Base-by-base conservation (phyloP, 352 stramenopile species). In the Pythium chondricola region DNA sequence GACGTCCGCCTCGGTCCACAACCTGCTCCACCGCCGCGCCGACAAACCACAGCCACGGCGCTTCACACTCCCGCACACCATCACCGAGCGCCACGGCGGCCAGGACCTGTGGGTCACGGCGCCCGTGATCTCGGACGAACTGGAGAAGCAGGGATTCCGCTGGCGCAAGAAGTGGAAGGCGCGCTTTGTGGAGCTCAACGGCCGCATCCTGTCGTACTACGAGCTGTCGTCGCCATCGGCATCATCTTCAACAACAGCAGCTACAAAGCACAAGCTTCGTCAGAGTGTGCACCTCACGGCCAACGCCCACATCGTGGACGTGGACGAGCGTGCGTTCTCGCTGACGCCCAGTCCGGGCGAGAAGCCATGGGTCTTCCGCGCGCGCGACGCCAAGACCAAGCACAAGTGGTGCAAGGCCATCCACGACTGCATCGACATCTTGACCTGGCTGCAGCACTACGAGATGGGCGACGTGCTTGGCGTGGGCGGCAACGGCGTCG, bases 141-240 rank as follows among this genome's bases (percentile, higher is more conserved):
- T 90, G 25, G 74, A 87, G 48, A 88, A 88, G 62, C 69, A 80
- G 30, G 73, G 72, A 46, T 91, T 88, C 45, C 72, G 74, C 11
- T 90, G 75, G 79, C 71, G 71, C 42, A 85, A 80, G 49, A 84
- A 83, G 63, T 91, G 76, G 76, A 85, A 87, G 47, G 30, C 63
- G 20, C 79, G 79, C 38, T 85, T 81, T 51, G 61, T 90, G 18
- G 74, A 88, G 53, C 63, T 90, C 52, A 80, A 88, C 60, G 79
- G 79, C 37, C 76, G 74, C 16, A 48, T 80, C 29, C 63, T 90
- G 21, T 77, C 72, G 31, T 90, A 87, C 61, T 87, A 75, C 36
- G 72, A 83, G 16, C 17, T 76, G 40, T 33, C 35, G 7, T 33
- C 29, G 8, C 13, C 29, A 8, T 33, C 29, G 8, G 8, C 29